Conservation (phyloP, 1,139 yeast genomes). For the Kodamaea sp. region DNA sequence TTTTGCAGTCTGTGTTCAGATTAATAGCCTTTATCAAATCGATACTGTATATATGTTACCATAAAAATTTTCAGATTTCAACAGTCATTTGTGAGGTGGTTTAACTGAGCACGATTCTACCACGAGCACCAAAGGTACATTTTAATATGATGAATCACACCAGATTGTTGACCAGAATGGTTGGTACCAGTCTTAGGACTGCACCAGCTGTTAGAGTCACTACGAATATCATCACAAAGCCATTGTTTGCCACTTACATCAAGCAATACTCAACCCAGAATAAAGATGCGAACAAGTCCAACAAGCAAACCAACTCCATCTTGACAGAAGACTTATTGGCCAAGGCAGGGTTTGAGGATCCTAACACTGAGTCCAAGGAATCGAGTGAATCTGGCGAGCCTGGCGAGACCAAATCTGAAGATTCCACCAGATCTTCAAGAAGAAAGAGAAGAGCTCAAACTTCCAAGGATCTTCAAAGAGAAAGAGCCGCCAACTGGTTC, state of each 20-base stretch:
- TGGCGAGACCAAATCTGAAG: constrained; percentile 10
- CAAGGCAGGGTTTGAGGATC: constrained; percentile 75
- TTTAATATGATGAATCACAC: not conserved
- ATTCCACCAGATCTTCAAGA: constrained; percentile 15
- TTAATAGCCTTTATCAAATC: not conserved
- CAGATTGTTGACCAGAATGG: constrained; percentile 7
- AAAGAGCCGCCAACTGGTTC: constrained; percentile 68
- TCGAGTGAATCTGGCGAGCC: not conserved
- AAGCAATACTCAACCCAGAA: constrained; percentile 21
- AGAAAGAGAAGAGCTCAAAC: constrained; percentile 62
- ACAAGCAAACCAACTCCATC: constrained; percentile 46
- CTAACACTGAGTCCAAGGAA: constrained; percentile 7
- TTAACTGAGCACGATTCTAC: no score
- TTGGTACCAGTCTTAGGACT: constrained; percentile 1
- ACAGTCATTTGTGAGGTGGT: no score
- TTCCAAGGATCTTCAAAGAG: constrained; percentile 57
- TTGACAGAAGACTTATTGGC: constrained; percentile 80
- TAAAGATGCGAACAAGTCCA: constrained; percentile 13
- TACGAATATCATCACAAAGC: not conserved
- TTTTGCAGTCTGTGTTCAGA: no score
- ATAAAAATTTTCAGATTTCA: constrained; percentile 4
- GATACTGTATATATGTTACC: not conserved
- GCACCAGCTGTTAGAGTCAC: not conserved
- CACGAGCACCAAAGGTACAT: no score
- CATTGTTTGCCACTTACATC: not conserved